Conservation (phyloP, 2,329 filamentous ascomycete genomes). For the Pseudocercospora crystallina region DNA sequence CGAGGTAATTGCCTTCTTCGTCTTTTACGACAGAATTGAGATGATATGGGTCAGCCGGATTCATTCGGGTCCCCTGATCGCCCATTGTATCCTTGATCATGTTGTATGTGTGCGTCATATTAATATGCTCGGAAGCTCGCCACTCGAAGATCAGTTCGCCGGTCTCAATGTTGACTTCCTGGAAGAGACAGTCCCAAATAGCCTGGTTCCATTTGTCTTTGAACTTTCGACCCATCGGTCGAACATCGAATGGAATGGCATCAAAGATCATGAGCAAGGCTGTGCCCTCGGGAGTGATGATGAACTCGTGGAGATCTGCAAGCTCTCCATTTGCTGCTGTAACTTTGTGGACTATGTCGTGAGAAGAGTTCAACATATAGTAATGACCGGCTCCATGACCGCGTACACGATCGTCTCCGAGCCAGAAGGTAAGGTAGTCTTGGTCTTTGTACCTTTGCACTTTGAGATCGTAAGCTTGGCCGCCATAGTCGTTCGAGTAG, state of each 20-base stretch:
- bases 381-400: slow-evolving; percentile 31
- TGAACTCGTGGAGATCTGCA: slow-evolving; percentile 46
- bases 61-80: slow-evolving; percentile 40
- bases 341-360: slow-evolving; percentile 39
- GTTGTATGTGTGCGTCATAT: slow-evolving; percentile 32
- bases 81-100: slow-evolving; percentile 31
- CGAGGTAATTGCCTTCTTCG: slow-evolving; percentile 50
- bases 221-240: slow-evolving; percentile 24
- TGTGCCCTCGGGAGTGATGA: slow-evolving; percentile 41
- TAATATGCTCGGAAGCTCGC: slow-evolving; percentile 47
- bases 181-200: slow-evolving; percentile 45
- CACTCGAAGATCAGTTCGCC: slow-evolving; percentile 48
- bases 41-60: slow-evolving; percentile 52
- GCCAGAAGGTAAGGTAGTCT: slow-evolving; percentile 38
- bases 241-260: slow-evolving; percentile 15
- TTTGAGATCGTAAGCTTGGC: slow-evolving; percentile 31
- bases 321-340: slow-evolving; percentile 36
- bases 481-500: slow-evolving; percentile 23
- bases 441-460: slow-evolving; percentile 35
- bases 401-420: slow-evolving; percentile 33
- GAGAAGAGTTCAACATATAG: slow-evolving; percentile 30
- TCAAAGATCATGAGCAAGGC: slow-evolving; percentile 45
- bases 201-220: slow-evolving; percentile 33
- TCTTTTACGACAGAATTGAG: slow-evolving; percentile 57
- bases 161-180: slow-evolving; percentile 48